Conservation (phyloP, 805 yeast genomes). For the Yamadazyma olivae region DNA sequence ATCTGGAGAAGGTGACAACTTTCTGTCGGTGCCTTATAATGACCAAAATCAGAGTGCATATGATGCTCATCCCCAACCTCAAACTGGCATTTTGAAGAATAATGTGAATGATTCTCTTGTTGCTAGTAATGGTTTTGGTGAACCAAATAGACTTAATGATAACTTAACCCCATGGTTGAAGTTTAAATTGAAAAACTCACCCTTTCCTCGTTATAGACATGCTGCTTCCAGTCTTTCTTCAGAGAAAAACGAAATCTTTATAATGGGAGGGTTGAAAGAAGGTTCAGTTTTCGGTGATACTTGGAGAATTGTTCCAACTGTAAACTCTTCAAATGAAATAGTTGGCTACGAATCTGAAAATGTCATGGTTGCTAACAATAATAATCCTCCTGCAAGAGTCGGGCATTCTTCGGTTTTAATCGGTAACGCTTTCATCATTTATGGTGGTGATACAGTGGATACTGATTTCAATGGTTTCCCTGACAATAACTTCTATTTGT, state of each 20-base stretch:
- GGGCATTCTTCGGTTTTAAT: slow-evolving; percentile 91
- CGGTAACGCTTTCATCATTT: slow-evolving; percentile 92
- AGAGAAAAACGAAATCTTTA: slow-evolving; percentile 74
- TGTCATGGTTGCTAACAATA: slow-evolving; percentile 55
- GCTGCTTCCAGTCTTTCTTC: slow-evolving; percentile 77
- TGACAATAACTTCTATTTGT: slow-evolving; percentile 86
- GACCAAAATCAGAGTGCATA: background rate
- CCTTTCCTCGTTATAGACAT: slow-evolving; percentile 94
- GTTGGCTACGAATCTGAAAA: slow-evolving; percentile 27
- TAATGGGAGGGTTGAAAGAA: slow-evolving; percentile 95
- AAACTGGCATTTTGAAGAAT: slow-evolving; percentile 7
- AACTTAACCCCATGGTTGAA: slow-evolving; percentile 59
- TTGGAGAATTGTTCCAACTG: slow-evolving; percentile 73
- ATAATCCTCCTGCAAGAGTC: slow-evolving; percentile 92
- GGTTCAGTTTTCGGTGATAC: slow-evolving; percentile 92
- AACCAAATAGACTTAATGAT: background rate
- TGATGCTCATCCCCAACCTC: background rate
- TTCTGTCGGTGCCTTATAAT: background rate
- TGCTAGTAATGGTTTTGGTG: slow-evolving; percentile 1
- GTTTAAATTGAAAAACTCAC: slow-evolving; percentile 64
- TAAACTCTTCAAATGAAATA: slow-evolving; percentile 18
- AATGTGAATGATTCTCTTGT: background rate
- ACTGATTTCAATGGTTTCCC: slow-evolving; percentile 72
- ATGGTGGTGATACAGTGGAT: slow-evolving; percentile 94
- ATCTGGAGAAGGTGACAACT: slow-evolving; percentile 6